Percentiles rank a stretch among this genome's conserved stretches.
These are phyloP conservation scores for Spizellomyces sp. DNA, from an alignment of 192 early-diverging fungal species.

Conservation along the genomic window DNA sequence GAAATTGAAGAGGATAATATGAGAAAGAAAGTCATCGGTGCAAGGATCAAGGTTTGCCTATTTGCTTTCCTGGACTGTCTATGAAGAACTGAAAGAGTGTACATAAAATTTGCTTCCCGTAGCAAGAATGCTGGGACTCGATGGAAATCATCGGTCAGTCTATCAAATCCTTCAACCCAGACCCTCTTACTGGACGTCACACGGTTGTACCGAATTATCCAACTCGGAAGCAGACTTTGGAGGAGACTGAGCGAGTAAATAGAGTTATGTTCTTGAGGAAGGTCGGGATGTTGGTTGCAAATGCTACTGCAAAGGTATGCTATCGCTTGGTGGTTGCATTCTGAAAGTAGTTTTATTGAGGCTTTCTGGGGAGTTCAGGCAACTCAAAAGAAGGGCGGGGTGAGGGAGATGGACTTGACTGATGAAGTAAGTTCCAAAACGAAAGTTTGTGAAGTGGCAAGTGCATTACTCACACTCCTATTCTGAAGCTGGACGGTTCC, in stretches of 20 bases:
- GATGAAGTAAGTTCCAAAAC: background rate
- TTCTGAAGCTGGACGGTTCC: background rate
- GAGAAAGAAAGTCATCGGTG: constrained; percentile 48
- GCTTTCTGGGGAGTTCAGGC: background rate
- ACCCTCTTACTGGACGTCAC: constrained; percentile 38
- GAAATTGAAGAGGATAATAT: constrained; percentile 51
- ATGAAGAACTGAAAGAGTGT: background rate
- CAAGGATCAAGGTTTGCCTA: constrained; percentile 49
- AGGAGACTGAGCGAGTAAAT: constrained; percentile 34
- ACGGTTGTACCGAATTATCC: constrained; percentile 54
- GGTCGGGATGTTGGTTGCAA: constrained; percentile 29
- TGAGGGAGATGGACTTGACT: constrained; percentile 10
- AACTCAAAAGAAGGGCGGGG: constrained; percentile 3
- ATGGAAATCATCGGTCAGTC: constrained; percentile 53
- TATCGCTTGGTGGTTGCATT: background rate
- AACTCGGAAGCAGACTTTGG: constrained; percentile 33
- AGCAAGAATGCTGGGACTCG: constrained; percentile 59
- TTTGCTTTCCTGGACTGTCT: constrained; percentile 1
- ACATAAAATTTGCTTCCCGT: background rate
- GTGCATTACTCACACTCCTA: too few relatives aligned
- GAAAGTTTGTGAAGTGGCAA: too few relatives aligned
- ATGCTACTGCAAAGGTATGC: background rate
- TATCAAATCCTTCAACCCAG: constrained; percentile 48
- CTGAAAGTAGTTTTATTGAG: background rate
- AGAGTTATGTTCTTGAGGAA: constrained; percentile 42